Evolutionary conservation across 257 asterid species (phyloP).

Genomic region (Echium plantagineum): DNA sequence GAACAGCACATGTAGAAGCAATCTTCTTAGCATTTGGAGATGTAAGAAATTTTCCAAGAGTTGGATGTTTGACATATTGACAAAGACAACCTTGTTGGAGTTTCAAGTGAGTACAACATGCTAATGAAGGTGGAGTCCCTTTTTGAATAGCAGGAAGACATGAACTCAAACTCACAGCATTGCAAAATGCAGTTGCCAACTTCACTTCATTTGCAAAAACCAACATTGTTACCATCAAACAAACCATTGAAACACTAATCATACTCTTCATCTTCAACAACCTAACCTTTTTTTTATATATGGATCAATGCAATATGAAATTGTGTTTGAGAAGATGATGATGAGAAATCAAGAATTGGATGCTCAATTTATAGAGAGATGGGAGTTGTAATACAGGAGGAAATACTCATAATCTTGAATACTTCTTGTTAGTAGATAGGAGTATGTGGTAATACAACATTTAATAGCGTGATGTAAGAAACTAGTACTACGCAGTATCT

Average conservation of each 20-base stretch:
- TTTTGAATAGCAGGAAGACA: slow-evolving; percentile 5
- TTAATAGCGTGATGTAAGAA: background rate
- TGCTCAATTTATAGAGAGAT: background rate
- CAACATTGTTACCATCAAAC: background rate
- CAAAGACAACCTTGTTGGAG: slow-evolving; percentile 23
- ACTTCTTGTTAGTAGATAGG: background rate
- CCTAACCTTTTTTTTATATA: background rate
- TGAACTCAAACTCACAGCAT: background rate
- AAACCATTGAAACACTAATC: background rate
- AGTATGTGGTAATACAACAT: background rate
- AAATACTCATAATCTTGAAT: too few species aligned
- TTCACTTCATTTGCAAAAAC: background rate
- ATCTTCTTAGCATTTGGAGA: slow-evolving; percentile 19
- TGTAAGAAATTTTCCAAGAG: slow-evolving; percentile 8
- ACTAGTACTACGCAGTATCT: too few species aligned
- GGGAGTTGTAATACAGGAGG: too few species aligned
- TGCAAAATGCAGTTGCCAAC: slow-evolving; percentile 11
- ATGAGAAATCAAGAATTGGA: background rate
- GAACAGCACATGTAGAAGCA: slow-evolving; percentile 10
- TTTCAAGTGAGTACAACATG: slow-evolving; percentile 16
- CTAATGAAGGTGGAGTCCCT: background rate
- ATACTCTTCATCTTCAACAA: background rate
- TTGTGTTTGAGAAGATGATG: background rate
- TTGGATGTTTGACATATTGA: slow-evolving; percentile 13
- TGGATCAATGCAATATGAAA: background rate